A percentile compares a stretch with the other conserved stretches of the same genome.
These are phyloP conservation scores for Geotrichum australiense DNA, from an alignment of 1,139 yeast genomes.

Conservation along the genomic window DNA sequence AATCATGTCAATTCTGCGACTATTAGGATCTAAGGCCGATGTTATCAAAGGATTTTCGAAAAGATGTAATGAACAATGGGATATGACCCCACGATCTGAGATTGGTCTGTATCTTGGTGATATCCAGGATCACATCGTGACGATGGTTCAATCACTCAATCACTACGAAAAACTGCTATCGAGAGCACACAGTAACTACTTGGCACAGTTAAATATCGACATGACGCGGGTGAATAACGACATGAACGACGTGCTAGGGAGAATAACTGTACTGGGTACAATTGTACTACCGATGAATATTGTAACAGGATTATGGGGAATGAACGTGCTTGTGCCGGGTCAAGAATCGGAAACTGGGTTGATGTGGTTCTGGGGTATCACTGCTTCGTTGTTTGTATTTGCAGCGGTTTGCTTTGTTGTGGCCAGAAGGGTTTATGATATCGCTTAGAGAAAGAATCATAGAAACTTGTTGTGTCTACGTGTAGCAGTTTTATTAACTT, in stretches of 20 bases:
- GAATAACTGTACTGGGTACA: constrained; percentile 89
- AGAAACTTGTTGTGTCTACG: neutral
- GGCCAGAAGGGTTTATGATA: constrained; percentile 28
- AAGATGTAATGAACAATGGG: constrained; percentile 79
- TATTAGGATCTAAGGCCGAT: constrained; percentile 89
- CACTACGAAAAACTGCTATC: constrained; percentile 93
- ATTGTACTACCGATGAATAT: constrained; percentile 91
- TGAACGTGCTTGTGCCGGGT: constrained; percentile 96
- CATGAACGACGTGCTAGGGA: constrained; percentile 91
- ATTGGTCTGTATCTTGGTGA: constrained; percentile 90
- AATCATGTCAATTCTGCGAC: constrained; percentile 81
- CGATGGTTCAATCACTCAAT: constrained; percentile 90
- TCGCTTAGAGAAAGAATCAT: constrained; percentile 18
- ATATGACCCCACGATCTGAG: constrained; percentile 63
- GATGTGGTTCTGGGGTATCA: constrained; percentile 63
- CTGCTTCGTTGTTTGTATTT: constrained; percentile 29
- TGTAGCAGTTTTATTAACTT: neutral
- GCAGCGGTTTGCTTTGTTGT: constrained; percentile 32
- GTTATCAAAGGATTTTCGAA: constrained; percentile 93
- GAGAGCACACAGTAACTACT: constrained; percentile 85
- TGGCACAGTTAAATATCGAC: constrained; percentile 94
- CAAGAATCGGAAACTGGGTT: constrained; percentile 55
- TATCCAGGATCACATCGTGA: constrained; percentile 76
- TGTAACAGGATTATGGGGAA: constrained; percentile 96
- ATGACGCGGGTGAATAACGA: constrained; percentile 97